Evolutionary conservation across 257 asterid species (phyloP).

Genomic region (Petrea volubilis): DNA sequence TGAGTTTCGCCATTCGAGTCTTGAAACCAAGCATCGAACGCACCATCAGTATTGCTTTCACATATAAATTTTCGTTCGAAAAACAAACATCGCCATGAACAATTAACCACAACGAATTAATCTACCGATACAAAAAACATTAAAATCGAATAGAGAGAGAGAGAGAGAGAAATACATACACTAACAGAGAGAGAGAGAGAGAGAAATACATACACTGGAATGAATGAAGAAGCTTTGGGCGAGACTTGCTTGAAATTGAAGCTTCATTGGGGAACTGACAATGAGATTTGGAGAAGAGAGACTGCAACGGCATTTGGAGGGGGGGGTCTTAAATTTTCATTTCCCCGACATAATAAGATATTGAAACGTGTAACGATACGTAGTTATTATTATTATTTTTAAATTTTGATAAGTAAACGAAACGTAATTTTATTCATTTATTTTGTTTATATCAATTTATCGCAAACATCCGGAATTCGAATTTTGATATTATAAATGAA

Average conservation of each 20-base stretch:
- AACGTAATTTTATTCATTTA: too few species aligned
- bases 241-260: slow-evolving; percentile 14
- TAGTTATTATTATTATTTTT: too few species aligned
- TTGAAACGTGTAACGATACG: background rate
- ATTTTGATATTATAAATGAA: too few species aligned
- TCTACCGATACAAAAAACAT: background rate
- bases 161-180: background rate
- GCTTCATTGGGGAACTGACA: slow-evolving; percentile 8
- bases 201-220: slow-evolving; percentile 10
- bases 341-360: background rate
- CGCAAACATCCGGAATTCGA: too few species aligned
- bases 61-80: background rate
- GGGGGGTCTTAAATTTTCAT: slow-evolving; percentile 12
- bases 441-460: too few species aligned
- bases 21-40: slow-evolving; percentile 14
- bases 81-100: too few species aligned
- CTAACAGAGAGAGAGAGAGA: background rate
- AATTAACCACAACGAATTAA: too few species aligned
- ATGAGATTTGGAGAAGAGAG: slow-evolving; percentile 23
- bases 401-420: too few species aligned
- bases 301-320: background rate
- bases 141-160: background rate
- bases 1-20: background rate
- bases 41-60: slow-evolving; percentile 5
- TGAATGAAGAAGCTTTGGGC: background rate